Conservation (phyloP, 2,329 filamentous ascomycete genomes). For the Exophiala oligosperma region DNA sequence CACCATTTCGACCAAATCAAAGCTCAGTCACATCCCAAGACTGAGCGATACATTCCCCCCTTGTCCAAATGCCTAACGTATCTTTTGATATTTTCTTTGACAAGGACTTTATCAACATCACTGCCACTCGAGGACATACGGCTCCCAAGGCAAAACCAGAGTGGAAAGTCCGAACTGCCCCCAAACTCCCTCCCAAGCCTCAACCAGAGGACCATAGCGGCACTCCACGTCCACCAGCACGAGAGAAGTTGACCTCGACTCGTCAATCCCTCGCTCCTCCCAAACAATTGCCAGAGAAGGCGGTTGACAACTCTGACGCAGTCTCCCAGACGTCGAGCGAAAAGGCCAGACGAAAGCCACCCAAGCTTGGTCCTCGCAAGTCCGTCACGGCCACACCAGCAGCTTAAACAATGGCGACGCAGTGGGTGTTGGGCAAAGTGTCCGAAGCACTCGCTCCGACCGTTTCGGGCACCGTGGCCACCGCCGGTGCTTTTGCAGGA, state of each 20-base stretch:
- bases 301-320: conserved; percentile 6
- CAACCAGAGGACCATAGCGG: conserved; percentile 16
- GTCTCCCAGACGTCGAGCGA: conserved; percentile 17
- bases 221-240: conserved; percentile 19
- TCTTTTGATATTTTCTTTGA: conserved; percentile 33
- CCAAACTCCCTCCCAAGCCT: conserved; percentile 31
- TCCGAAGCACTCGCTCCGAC: conserved; percentile 27
- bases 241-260: conserved; percentile 27
- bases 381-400: conserved; percentile 8
- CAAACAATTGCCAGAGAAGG: conserved; percentile 2
- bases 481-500: conserved; percentile 27
- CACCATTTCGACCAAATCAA: not conserved
- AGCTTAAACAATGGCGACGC: conserved; percentile 27
- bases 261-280: conserved; percentile 14
- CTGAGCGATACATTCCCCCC: conserved; percentile 3
- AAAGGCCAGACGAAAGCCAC: conserved; percentile 25
- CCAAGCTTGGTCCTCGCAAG: conserved; percentile 29
- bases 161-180: conserved; percentile 31
- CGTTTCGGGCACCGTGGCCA: conserved; percentile 24
- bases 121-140: conserved; percentile 29
- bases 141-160: conserved; percentile 32
- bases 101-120: conserved; percentile 33
- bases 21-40: conserved; percentile 6
- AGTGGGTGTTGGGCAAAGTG: conserved; percentile 29
- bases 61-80: conserved; percentile 33